These are phyloP conservation scores for Coniophora puteana DNA, from an alignment of 1,284 basidiomycete species.

Conservation along the genomic window DNA sequence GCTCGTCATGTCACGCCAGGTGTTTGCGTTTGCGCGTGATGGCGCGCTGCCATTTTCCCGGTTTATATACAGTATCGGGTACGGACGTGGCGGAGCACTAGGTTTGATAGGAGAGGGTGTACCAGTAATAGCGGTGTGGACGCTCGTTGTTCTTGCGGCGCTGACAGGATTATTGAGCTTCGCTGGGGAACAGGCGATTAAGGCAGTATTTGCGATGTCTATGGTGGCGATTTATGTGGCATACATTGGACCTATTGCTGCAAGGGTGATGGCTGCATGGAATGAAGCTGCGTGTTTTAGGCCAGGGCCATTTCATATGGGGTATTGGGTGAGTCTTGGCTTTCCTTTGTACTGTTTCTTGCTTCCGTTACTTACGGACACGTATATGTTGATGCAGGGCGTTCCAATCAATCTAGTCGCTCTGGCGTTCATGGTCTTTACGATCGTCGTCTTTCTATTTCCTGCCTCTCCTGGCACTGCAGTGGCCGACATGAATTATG, in stretches of 20 bases:
- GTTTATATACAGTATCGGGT: slow-evolving; percentile 21
- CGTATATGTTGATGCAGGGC: slow-evolving; percentile 20
- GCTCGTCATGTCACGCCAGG: slow-evolving; percentile 49
- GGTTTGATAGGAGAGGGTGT: no score
- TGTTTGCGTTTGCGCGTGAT: slow-evolving; percentile 56
- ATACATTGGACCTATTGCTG: slow-evolving; percentile 21
- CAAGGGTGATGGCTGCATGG: slow-evolving; percentile 21
- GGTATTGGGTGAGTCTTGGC: slow-evolving; percentile 17
- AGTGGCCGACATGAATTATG: slow-evolving; percentile 26
- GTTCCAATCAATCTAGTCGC: slow-evolving; percentile 21
- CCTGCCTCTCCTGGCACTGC: slow-evolving; percentile 16
- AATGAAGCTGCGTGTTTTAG: slow-evolving; percentile 27
- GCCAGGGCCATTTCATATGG: slow-evolving; percentile 31
- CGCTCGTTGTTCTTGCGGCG: slow-evolving; percentile 18
- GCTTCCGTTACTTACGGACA: slow-evolving; percentile 7
- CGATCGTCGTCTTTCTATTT: slow-evolving; percentile 25
- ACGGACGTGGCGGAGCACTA: no score
- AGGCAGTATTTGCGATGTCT: slow-evolving; percentile 24
- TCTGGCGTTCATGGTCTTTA: slow-evolving; percentile 24
- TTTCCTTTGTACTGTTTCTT: not conserved
- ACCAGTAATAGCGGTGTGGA: slow-evolving; percentile 30
- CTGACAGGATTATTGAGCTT: slow-evolving; percentile 27
- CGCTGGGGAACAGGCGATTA: slow-evolving; percentile 21
- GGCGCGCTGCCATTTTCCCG: slow-evolving; percentile 19
- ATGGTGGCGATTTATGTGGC: slow-evolving; percentile 16